A percentile compares a stretch with the other conserved stretches of the same genome.
These are phyloP conservation scores for Entomophthora muscae DNA, from an alignment of 371 early-diverging fungal species.

Conservation along the genomic window DNA sequence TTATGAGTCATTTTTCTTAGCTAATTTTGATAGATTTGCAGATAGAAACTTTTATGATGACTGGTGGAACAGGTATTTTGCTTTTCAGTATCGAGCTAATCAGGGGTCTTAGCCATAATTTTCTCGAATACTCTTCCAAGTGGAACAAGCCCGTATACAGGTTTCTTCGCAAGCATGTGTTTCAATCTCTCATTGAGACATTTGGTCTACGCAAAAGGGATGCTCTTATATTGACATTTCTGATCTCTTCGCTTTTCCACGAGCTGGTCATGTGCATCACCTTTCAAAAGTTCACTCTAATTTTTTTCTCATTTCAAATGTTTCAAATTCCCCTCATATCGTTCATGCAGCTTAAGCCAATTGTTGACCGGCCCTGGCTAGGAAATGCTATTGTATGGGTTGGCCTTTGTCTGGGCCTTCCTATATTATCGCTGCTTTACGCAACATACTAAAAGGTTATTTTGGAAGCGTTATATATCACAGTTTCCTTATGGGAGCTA, in stretches of 20 bases:
- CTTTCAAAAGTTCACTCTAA: constrained; percentile 50
- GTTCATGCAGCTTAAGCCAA: background rate
- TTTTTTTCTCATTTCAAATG: constrained; percentile 80
- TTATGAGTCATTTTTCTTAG: constrained; percentile 1
- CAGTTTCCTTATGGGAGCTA: too few species aligned
- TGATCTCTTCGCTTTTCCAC: constrained; percentile 72
- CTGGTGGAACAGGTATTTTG: constrained; percentile 83
- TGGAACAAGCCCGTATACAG: constrained; percentile 98
- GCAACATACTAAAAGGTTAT: background rate
- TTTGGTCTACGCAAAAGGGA: constrained; percentile 51
- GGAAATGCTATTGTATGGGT: constrained; percentile 8
- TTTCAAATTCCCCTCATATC: constrained; percentile 79
- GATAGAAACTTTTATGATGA: constrained; percentile 95
- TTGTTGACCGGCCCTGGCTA: constrained; percentile 4
- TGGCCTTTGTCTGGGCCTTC: constrained; percentile 1
- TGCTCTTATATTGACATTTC: constrained; percentile 69
- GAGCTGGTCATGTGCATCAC: constrained; percentile 74
- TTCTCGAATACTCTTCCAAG: constrained; percentile 92
- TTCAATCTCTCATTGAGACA: constrained; percentile 57
- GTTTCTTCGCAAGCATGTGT: constrained; percentile 86
- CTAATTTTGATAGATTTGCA: constrained; percentile 50
- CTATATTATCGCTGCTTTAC: background rate
- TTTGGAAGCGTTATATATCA: too few species aligned
- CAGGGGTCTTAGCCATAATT: constrained; percentile 24
- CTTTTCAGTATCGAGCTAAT: background rate